Evolutionary conservation across 192 early-diverging fungal genomes (phyloP), one percentile per base, ranked within the genome.

Genomic region (Mortierella antarctica): DNA sequence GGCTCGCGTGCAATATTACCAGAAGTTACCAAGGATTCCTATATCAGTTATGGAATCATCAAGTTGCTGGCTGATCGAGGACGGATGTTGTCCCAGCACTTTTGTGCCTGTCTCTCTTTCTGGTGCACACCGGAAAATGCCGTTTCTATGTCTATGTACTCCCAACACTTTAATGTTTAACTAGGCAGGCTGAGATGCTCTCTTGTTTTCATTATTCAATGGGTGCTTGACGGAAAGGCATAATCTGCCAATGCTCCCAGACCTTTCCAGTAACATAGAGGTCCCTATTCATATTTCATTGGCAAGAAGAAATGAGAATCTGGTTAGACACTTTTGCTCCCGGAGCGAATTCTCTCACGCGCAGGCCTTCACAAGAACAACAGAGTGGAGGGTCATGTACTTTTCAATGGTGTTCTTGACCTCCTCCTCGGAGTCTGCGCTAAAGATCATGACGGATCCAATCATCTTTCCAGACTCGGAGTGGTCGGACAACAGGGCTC

Each of bases 401-500:
- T 65, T 64, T 13, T 69, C 71, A 51, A 92, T 58, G 49, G 81
- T 50, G 49, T 87, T 73, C 5, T 65, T 41, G n/a, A 90, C 76
- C 42, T 86, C 82, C 48, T 88, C 78, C 13, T 66, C 61, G 11
- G 77, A 82, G 11, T 86, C 83, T 9, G 85, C 89, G 11, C 81
- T 67, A 66, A 87, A 74, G 18, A 91, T 67, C 52, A 91, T 85
- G 39, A 84, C 61, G 58, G 86, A 87, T 21, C 89, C 88, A 39
- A 88, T 59, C 87, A 90, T 90, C 46, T 84, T 83, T 47, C 86
- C 76, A 6, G 18, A 49, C 31, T 84, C 78, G 23, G 66, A 70
- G 64, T 87, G 85, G n/a, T 84, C 82, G 42, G 86, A 78, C 31
- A 92, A 70, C 11, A 88, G 67, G 2, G 88, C 88, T 12, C 90